These are phyloP conservation scores for Mycena albidolilacea DNA, from an alignment of 768 basidiomycete genomes.

Conservation along the genomic window DNA sequence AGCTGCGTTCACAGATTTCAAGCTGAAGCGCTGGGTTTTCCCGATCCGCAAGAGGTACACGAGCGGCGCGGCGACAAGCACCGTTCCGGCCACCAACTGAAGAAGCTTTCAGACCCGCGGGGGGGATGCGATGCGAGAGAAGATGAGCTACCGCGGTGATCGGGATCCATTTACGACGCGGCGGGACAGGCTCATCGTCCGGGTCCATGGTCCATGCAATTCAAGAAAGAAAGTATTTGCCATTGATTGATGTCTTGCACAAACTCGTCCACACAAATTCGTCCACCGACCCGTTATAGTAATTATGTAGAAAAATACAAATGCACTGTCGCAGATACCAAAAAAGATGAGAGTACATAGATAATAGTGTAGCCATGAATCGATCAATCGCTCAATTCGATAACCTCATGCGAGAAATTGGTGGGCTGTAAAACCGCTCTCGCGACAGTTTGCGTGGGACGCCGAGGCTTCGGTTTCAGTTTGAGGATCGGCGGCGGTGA, in stretches of 20 bases:
- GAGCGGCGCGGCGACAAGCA: slow-evolving; percentile 36
- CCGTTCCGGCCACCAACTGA: slow-evolving; percentile 31
- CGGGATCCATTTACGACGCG: slow-evolving; percentile 35
- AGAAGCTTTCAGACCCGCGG: slow-evolving; percentile 9
- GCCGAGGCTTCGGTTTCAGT: slow-evolving; percentile 2
- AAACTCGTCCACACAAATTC: slow-evolving; percentile 33
- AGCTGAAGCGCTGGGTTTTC: slow-evolving; percentile 12
- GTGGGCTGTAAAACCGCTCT: slow-evolving; percentile 20
- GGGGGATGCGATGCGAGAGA: not conserved
- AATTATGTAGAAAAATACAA: slow-evolving; percentile 22
- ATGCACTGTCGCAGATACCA: not conserved
- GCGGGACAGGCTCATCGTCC: slow-evolving; percentile 20
- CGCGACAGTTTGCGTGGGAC: not conserved
- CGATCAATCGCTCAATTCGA: slow-evolving; percentile 33
- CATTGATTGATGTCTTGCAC: not conserved
- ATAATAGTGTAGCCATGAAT: no score
- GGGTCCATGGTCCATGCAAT: slow-evolving; percentile 25
- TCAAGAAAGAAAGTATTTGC: slow-evolving; percentile 6
- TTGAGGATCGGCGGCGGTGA: not conserved
- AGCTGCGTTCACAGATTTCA: slow-evolving; percentile 22
- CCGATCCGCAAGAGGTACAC: slow-evolving; percentile 35
- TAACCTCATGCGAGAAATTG: slow-evolving; percentile 23
- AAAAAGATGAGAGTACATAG: no score
- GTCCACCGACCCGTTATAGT: slow-evolving; percentile 16
- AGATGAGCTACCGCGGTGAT: slow-evolving; percentile 22